Evolutionary conservation across 371 early-diverging fungal species (phyloP).

Genomic region (Parasitella parasitica): DNA sequence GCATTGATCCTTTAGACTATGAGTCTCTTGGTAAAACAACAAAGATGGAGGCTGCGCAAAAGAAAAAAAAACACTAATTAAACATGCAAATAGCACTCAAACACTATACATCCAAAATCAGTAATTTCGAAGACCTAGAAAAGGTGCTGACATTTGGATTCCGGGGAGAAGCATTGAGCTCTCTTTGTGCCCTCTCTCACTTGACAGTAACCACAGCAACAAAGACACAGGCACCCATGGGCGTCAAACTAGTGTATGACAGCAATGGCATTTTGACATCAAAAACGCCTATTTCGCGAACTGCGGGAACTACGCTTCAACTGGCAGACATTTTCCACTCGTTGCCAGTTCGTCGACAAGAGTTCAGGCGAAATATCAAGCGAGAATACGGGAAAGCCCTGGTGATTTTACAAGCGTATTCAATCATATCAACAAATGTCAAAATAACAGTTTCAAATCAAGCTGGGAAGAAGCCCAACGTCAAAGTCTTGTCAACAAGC

Average conservation of each 20-base stretch:
- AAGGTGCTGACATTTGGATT: constrained; percentile 76
- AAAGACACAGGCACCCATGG: constrained; percentile 61
- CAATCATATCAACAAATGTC: constrained; percentile 68
- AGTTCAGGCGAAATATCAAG: constrained; percentile 81
- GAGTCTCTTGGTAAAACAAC: constrained; percentile 57
- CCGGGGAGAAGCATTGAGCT: constrained; percentile 84
- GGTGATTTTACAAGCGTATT: constrained; percentile 85
- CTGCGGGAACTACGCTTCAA: constrained; percentile 84
- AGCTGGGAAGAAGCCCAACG: constrained; percentile 55
- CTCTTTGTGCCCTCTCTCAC: constrained; percentile 67
- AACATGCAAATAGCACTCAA: constrained; percentile 51
- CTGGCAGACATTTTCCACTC: constrained; percentile 78
- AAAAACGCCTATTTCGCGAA: constrained; percentile 52
- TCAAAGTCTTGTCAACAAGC: constrained; percentile 51
- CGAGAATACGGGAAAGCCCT: constrained; percentile 80
- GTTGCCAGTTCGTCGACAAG: constrained; percentile 89
- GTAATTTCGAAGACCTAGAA: constrained; percentile 69
- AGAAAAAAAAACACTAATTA: neutral
- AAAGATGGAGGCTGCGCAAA: neutral
- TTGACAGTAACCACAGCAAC: constrained; percentile 71
- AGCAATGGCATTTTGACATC: constrained; percentile 49
- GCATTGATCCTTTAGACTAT: constrained; percentile 68
- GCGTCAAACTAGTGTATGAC: constrained; percentile 72
- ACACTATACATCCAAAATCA: constrained; percentile 81
- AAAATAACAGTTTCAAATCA: constrained; percentile 72